Evolutionary conservation across 2,329 filamentous ascomycete genomes (phyloP), one percentile per base, ranked within the genome.

Genomic region (Simplicillium sp.): DNA sequence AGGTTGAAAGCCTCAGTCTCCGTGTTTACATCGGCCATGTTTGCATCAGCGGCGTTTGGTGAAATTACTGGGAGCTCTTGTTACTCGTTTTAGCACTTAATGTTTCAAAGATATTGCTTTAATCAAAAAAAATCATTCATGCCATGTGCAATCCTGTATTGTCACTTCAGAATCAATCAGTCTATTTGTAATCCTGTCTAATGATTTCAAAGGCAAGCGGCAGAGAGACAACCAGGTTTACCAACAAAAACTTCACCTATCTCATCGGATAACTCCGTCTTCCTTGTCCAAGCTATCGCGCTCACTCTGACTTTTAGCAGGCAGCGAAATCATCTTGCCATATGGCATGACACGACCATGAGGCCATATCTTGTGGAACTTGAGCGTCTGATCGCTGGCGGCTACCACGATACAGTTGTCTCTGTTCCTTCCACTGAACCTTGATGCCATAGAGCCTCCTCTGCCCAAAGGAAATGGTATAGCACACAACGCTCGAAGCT

Each of bases 321-420:
- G 6, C 20, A 9, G 20, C 9, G 20, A 25, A 25, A 9, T 9
- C 20, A 6, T 25, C 20, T 25, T 25, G 5, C 20, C 20, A 25
- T 9, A 25, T 6, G 20, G 9, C 9, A 25, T 25, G 9, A 6
- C 5, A 9, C 20, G 6, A 9, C 20, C 20, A 25, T 6, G 20
- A 5, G 75, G 73, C 92, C 89, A 97, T 11, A 98, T 80, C 64
- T 97, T 89, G 59, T 97, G 88, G 54, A 97, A 97, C 56, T 92
- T 92, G 60, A 97, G 84, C 51, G 79, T 94, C 56, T 87, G 82
- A 61, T 97, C 89, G 55, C 88, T 95, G 34, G 87, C 84, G 13
- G 89, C 90, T 40, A 98, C 84, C 14, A 96, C 84, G 49, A 98
- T 82, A 56, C 88, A 94, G 0, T 51, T 64, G 54, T 69, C 63